These are phyloP conservation scores for Syzygium malaccense DNA, from an alignment of 441 rosid genomes.

Conservation along the genomic window DNA sequence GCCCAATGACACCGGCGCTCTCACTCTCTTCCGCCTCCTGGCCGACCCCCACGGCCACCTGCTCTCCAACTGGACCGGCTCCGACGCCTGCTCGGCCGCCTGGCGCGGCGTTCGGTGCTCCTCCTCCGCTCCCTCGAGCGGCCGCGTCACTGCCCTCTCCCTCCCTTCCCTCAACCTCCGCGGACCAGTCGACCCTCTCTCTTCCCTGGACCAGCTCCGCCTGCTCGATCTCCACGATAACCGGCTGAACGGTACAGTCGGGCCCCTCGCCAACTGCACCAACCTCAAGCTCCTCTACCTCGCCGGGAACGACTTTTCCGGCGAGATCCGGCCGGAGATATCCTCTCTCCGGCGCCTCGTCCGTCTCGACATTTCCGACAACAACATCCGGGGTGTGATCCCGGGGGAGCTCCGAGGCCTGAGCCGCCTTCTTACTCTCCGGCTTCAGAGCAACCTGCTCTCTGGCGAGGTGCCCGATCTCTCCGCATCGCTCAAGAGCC, in stretches of 20 bases:
- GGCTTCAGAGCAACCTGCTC: constrained; percentile 63
- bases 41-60: constrained; percentile 83
- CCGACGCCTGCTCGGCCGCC: constrained; percentile 47
- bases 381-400: constrained; percentile 62
- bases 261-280: constrained; percentile 55
- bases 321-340: constrained; percentile 51
- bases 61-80: constrained; percentile 76
- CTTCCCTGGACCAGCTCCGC: constrained; percentile 76
- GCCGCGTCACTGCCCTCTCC: constrained; percentile 56
- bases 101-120: constrained; percentile 90
- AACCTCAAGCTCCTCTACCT: constrained; percentile 71
- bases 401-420: constrained; percentile 37
- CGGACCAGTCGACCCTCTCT: constrained; percentile 59
- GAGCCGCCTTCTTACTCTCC: constrained; percentile 49
- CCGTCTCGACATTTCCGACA: constrained; percentile 72
- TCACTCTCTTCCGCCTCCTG: constrained; percentile 77
- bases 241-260: constrained; percentile 69
- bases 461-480: constrained; percentile 66
- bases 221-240: constrained; percentile 80
- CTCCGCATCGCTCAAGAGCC: constrained; percentile 22
- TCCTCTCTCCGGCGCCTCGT: constrained; percentile 45
- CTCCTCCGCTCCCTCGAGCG: constrained; percentile 3
- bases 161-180: constrained; percentile 71
- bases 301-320: constrained; percentile 62
- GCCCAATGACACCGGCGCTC: constrained; percentile 62